Evolutionary conservation across 176 grass and related monocot genomes (phyloP).

Genomic region (Guadua angustifolia): DNA sequence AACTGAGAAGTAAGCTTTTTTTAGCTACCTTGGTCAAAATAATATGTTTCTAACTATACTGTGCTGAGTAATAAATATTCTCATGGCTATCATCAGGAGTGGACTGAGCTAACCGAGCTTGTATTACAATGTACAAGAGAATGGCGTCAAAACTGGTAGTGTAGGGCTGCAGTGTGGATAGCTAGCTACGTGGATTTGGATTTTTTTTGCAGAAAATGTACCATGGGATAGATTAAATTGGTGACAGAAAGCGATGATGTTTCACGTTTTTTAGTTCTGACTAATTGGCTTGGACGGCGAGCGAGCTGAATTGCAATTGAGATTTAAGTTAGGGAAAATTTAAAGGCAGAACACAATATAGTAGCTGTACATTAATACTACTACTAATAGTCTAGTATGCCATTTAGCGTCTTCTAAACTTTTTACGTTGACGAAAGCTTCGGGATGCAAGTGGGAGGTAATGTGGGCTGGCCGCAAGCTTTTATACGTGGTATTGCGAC

Average conservation of each 20-base stretch:
- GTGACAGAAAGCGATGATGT: not conserved
- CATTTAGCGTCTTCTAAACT: not conserved
- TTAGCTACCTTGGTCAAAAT: not conserved
- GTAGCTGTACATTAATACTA: not conserved
- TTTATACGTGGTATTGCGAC: too few species aligned
- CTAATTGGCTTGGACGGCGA: not conserved
- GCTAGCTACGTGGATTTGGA: not conserved
- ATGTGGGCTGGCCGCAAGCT: too few species aligned
- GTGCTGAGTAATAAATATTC: not conserved
- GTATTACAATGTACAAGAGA: not conserved
- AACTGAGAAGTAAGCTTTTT: not conserved
- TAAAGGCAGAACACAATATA: not conserved
- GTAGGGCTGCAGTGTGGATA: not conserved
- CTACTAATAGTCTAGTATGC: too few species aligned
- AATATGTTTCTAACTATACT: not conserved
- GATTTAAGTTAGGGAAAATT: not conserved
- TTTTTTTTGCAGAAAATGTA: not conserved
- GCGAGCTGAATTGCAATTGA: not conserved
- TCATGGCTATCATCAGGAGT: not conserved
- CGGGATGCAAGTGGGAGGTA: too few species aligned
- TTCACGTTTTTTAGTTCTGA: not conserved
- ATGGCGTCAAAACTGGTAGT: not conserved
- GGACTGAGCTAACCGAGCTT: not conserved
- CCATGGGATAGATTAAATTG: not conserved
- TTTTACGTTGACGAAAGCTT: not conserved